Percentiles rank a stretch among this genome's conserved stretches.
These are phyloP conservation scores for Cryomyces minteri DNA, from an alignment of 495 filamentous ascomycete genomes.

Conservation along the genomic window DNA sequence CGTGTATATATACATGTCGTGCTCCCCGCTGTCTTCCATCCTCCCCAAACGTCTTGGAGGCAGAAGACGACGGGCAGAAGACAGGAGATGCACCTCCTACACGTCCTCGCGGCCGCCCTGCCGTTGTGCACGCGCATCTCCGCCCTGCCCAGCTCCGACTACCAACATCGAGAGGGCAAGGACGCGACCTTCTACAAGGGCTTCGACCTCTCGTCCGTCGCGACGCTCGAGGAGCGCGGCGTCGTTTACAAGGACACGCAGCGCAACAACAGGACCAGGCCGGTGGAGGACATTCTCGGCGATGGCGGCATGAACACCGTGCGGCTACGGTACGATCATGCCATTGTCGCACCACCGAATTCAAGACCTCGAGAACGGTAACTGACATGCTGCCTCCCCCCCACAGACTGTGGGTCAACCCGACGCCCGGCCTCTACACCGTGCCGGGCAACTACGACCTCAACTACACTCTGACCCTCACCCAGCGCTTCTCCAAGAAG, in stretches of 20 bases:
- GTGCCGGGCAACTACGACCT: constrained; percentile 14
- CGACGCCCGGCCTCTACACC: neutral
- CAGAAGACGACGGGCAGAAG: too few relatives aligned
- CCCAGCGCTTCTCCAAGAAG: constrained; percentile 16
- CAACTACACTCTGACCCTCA: constrained; percentile 12
- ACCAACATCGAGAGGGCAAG: neutral
- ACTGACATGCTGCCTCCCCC: neutral
- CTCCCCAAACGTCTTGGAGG: too few relatives aligned
- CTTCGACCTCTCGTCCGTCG: constrained; percentile 21
- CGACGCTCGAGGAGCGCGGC: constrained; percentile 18
- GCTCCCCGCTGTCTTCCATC: too few relatives aligned
- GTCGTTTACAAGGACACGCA: constrained; percentile 20
- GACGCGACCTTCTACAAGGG: constrained; percentile 19
- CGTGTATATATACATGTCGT: too few relatives aligned
- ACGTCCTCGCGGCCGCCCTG: too few relatives aligned
- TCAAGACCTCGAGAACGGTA: neutral
- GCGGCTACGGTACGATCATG: constrained; percentile 9
- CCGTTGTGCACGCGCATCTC: too few relatives aligned
- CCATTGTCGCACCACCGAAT: neutral
- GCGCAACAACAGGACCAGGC: constrained; percentile 16
- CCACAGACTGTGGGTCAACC: constrained; percentile 13
- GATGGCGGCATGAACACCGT: constrained; percentile 26
- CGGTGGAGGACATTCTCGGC: constrained; percentile 22
- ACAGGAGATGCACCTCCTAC: too few relatives aligned
- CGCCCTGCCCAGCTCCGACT: too few relatives aligned